Base-by-base conservation (phyloP, 108 stramenopile species). In the Skeletonema grethae region DNA sequence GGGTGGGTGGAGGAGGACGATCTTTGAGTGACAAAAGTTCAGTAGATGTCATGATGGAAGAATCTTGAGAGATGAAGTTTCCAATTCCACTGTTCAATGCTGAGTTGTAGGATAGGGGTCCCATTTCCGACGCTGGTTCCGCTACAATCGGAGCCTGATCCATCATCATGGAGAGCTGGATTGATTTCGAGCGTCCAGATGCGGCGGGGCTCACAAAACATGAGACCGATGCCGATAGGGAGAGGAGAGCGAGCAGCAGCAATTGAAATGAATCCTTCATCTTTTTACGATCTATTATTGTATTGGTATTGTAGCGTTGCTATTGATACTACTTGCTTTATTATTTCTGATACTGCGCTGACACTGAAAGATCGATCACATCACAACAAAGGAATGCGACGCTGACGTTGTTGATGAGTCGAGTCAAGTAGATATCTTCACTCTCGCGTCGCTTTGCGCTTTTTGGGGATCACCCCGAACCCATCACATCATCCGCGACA, bases 1-100 rank as follows among this genome's bases (percentile, higher is more conserved):
- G 55, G 43, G 92, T 94, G 0, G 89, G 89, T 39, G 91, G 91
- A 65, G 87, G 83, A 35, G 83, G 83, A 50, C 92, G 92, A 18
- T 93, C 92, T 67, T 83, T 70, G 61, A 93, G 76, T n/a, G 85
- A 82, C 38, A 92, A 60, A n/a, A 81, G 55, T 20, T 67, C 65
- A 10, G 70, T 61, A 20, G 77, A 79, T 36, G 77, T 65, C 61
- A 68, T 48, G 39, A 79, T 63, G 34, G 69, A 22, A 16, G 77
- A 71, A 3, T 77, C 68, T 50, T 55, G 61, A 9, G 46, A 25
- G 38, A 77, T 55, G 68, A 69, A 77, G 25, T 29, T 20, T 39
- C 12, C 57, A 39, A 79, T 72, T 1, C 77, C 77, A 58, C 43
- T 60, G 12, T 61, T 72, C 61, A 72, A 13, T 35, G 72, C 48